phyloP scores from a whole-genome alignment of 768 basidiomycete species.

The Gloeostereum incarnatum region DNA sequence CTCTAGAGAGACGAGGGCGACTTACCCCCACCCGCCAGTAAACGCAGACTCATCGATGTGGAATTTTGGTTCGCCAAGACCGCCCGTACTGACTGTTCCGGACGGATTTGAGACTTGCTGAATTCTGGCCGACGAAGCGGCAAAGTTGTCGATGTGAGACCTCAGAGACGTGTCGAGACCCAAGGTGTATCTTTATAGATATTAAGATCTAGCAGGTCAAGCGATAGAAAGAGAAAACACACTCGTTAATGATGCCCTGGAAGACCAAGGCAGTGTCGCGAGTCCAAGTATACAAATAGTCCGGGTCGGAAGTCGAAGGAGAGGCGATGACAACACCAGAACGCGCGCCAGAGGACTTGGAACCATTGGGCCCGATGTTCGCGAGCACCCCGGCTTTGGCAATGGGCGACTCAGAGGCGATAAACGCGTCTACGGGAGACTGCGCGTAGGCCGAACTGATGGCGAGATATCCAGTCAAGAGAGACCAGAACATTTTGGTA shows the following conservation, averaged over 20 bases:
- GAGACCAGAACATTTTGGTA: too few relatives aligned
- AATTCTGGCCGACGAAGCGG: conserved; percentile 36
- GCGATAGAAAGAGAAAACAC: conserved; percentile 7
- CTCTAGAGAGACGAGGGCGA: neutral
- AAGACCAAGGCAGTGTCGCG: conserved; percentile 62
- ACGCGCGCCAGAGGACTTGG: conserved; percentile 43
- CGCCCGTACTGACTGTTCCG: conserved; percentile 48
- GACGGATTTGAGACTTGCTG: conserved; percentile 64
- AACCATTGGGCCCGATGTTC: conserved; percentile 57
- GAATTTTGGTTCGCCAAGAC: conserved; percentile 70
- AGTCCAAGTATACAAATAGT: conserved; percentile 64
- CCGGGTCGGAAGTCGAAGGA: conserved; percentile 32
- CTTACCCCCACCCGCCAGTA: conserved; percentile 36
- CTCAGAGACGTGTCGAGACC: conserved; percentile 42
- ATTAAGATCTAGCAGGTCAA: neutral
- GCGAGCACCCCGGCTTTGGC: conserved; percentile 62
- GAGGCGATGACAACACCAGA: conserved; percentile 41
- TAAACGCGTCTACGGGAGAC: conserved; percentile 39
- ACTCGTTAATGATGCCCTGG: conserved; percentile 35
- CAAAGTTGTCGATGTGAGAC: conserved; percentile 43
- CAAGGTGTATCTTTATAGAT: conserved; percentile 21
- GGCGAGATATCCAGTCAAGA: too few relatives aligned
- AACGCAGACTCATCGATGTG: conserved; percentile 58
- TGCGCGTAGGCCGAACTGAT: too few relatives aligned
- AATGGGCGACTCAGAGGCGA: conserved; percentile 43